Evolutionary conservation across 805 yeast genomes (phyloP).

Genomic region (Metschnikowia anglica): DNA sequence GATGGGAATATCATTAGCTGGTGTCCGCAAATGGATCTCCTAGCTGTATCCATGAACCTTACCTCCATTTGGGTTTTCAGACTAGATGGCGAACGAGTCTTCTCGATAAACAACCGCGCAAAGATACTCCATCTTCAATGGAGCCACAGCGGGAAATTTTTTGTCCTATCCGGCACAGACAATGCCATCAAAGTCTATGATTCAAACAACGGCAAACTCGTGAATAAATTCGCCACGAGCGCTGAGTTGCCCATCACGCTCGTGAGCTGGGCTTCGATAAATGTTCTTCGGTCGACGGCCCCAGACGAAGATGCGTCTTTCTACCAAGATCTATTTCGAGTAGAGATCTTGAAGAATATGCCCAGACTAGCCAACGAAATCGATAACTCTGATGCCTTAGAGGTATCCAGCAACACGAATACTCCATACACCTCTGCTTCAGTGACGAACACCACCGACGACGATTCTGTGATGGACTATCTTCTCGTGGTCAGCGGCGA

Average conservation of each 20-base stretch:
- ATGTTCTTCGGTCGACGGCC: conserved; percentile 2
- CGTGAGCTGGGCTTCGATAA: conserved; percentile 20
- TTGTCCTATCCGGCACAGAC: conserved; percentile 48
- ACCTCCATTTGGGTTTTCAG: conserved; percentile 53
- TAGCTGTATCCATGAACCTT: conserved; percentile 52
- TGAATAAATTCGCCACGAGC: conserved; percentile 26
- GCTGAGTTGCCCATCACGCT: conserved; percentile 17
- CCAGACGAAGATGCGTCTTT: conserved; percentile 4
- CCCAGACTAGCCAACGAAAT: conserved; percentile 34
- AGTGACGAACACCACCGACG: conserved; percentile 15
- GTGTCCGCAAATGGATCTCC: conserved; percentile 55
- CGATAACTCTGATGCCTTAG: conserved; percentile 8
- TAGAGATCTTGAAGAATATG: conserved; percentile 31
- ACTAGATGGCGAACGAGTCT: conserved; percentile 52
- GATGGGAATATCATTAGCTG: conserved; percentile 43
- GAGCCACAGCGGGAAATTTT: conserved; percentile 37
- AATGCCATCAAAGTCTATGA: conserved; percentile 44
- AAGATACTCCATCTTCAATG: conserved; percentile 33
- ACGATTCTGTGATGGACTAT: conserved; percentile 22
- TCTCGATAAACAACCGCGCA: conserved; percentile 43
- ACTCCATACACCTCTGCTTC: conserved; percentile 11
- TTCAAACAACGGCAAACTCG: conserved; percentile 45
- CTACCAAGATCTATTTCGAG: conserved; percentile 26
- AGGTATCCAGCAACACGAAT: not conserved
- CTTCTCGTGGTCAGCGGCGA: conserved; percentile 27